These are phyloP conservation scores for Theobroma cacao DNA, from an alignment of 345 rosid genomes.

Conservation along the genomic window DNA sequence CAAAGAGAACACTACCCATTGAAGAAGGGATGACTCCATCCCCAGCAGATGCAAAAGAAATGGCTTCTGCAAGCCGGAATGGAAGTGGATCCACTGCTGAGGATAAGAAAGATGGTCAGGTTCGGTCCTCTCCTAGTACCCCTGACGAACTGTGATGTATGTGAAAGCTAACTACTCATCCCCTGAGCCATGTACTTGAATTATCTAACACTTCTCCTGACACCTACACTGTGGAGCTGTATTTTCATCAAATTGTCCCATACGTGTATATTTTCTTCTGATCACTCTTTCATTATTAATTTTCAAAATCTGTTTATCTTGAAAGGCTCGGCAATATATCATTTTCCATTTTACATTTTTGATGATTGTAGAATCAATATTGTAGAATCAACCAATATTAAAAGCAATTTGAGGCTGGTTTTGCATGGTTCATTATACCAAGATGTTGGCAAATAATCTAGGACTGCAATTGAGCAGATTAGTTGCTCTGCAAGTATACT, in stretches of 20 bases:
- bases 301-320: background rate
- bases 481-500: background rate
- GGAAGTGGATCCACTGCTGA: conserved; percentile 38
- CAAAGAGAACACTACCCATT: conserved; percentile 84
- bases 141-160: conserved; percentile 28
- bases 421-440: background rate
- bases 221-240: background rate
- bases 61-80: conserved; percentile 38
- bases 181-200: background rate
- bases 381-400: background rate
- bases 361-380: background rate
- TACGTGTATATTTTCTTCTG: background rate
- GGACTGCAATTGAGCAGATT: background rate
- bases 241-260: background rate
- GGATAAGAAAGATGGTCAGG: conserved; percentile 47
- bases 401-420: background rate
- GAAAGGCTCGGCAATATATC: background rate
- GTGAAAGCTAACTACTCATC: background rate
- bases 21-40: conserved; percentile 50
- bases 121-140: conserved; percentile 28
- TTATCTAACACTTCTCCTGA: background rate
- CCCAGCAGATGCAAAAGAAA: conserved; percentile 44
- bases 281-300: background rate
- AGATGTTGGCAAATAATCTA: background rate
- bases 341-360: background rate